A percentile compares a stretch with the other conserved stretches of the same genome.
Evolutionary conservation across 768 basidiomycete genomes (phyloP).

Genomic region (Rhizopogon rudus): DNA sequence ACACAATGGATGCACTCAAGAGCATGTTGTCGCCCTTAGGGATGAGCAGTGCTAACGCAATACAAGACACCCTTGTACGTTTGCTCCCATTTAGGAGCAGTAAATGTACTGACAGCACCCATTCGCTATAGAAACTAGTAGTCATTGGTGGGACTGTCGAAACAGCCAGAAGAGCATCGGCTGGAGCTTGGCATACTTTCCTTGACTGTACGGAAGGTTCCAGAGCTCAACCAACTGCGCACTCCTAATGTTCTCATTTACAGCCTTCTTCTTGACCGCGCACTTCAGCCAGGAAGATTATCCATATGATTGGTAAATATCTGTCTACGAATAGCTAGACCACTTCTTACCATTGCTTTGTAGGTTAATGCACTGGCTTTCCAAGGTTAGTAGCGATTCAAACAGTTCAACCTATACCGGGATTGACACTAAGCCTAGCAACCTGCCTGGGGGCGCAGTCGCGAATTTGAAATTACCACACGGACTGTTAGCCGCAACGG

Average conservation of each 20-base stretch:
- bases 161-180: constrained; percentile 73
- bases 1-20: constrained; percentile 64
- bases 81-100: not conserved
- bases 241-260: constrained; percentile 19
- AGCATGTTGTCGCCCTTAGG: constrained; percentile 67
- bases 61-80: constrained; percentile 76
- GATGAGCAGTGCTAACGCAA: constrained; percentile 53
- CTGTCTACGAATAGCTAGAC: not conserved
- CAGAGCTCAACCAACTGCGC: constrained; percentile 1
- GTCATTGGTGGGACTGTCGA: constrained; percentile 89
- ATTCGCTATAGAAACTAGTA: constrained; percentile 64
- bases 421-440: constrained; percentile 45
- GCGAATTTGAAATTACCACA: constrained; percentile 88
- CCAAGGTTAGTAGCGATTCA: constrained; percentile 48
- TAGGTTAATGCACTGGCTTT: constrained; percentile 88
- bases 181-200: constrained; percentile 87
- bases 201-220: constrained; percentile 57
- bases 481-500: constrained; percentile 62
- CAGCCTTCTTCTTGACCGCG: constrained; percentile 84
- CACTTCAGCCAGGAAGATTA: constrained; percentile 88
- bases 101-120: constrained; percentile 1
- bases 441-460: constrained; percentile 85
- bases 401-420: not conserved
- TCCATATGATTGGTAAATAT: constrained; percentile 72
- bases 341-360: constrained; percentile 5